phyloP scores from a whole-genome alignment of 495 filamentous ascomycete genomes.

The Aspergillus heteromorphus region DNA sequence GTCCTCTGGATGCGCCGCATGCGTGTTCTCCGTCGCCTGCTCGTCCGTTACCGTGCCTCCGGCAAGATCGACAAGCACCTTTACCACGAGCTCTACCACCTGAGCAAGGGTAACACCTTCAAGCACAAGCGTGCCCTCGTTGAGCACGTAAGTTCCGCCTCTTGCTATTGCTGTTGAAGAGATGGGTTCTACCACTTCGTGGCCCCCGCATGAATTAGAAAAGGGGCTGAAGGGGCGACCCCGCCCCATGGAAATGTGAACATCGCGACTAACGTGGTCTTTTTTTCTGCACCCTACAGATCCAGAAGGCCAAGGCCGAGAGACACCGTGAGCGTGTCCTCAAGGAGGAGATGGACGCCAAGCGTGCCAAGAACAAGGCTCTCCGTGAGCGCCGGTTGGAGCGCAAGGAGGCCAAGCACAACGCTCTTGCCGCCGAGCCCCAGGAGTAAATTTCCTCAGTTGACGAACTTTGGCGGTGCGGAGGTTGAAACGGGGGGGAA shows the following conservation, averaged over 20 bases:
- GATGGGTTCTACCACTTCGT: neutral
- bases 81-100: constrained; percentile 99
- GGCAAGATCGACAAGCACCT: constrained; percentile 99
- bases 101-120: constrained; percentile 99
- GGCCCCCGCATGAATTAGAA: neutral
- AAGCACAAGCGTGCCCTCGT: constrained; percentile 99
- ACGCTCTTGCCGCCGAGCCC: constrained; percentile 67
- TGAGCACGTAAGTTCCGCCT: constrained; percentile 80
- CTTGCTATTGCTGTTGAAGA: neutral
- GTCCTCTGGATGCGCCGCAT: constrained; percentile 99
- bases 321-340: constrained; percentile 86
- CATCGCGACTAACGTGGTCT: constrained; percentile 21
- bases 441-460: constrained; percentile 55
- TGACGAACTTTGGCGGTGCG: constrained; percentile 39
- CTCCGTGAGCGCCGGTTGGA: constrained; percentile 93
- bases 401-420: constrained; percentile 84
- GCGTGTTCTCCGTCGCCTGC: constrained; percentile 94
- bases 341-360: constrained; percentile 99
- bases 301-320: constrained; percentile 99
- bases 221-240: no score
- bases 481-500: constrained; percentile 32
- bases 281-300: constrained; percentile 51
- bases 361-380: constrained; percentile 99
- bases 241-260: neutral
- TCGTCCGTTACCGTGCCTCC: constrained; percentile 98